Conservation (phyloP, 2,329 filamentous ascomycete genomes). For the Penicillium expansum region DNA sequence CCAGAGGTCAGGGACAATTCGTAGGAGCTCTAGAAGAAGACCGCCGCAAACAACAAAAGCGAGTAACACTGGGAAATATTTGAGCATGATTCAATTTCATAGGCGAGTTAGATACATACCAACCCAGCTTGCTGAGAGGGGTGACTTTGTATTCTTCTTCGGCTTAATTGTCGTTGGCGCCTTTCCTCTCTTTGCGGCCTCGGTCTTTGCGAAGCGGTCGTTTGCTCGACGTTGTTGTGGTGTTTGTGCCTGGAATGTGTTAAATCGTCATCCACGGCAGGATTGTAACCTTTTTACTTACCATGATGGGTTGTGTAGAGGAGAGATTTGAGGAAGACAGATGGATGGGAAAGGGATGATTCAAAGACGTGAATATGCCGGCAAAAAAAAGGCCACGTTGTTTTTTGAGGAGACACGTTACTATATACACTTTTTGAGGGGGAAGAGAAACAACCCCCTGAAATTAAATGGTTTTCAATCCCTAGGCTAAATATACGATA, state of each 20-base stretch:
- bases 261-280: neutral
- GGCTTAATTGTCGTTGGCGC: slow-evolving; percentile 44
- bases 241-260: slow-evolving; percentile 55
- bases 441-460: neutral
- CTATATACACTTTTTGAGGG: neutral
- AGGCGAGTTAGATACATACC: slow-evolving; percentile 47
- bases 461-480: neutral
- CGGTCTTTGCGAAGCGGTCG: slow-evolving; percentile 57
- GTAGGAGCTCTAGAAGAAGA: slow-evolving; percentile 56
- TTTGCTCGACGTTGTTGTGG: slow-evolving; percentile 65
- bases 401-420: slow-evolving; percentile 3
- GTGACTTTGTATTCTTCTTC: slow-evolving; percentile 52
- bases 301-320: neutral
- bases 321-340: neutral
- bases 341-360: neutral
- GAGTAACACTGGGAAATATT: slow-evolving; percentile 51
- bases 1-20: slow-evolving; percentile 45
- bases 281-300: neutral
- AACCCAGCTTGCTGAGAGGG: slow-evolving; percentile 58
- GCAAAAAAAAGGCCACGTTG: slow-evolving; percentile 16
- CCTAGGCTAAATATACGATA: no score
- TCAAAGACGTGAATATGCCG: slow-evolving; percentile 1
- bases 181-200: slow-evolving; percentile 61
- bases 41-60: slow-evolving; percentile 64
- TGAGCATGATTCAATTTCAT: slow-evolving; percentile 12